Evolutionary conservation across 768 basidiomycete genomes (phyloP).

Genomic region (Tubosaeta brunneosetosa): DNA sequence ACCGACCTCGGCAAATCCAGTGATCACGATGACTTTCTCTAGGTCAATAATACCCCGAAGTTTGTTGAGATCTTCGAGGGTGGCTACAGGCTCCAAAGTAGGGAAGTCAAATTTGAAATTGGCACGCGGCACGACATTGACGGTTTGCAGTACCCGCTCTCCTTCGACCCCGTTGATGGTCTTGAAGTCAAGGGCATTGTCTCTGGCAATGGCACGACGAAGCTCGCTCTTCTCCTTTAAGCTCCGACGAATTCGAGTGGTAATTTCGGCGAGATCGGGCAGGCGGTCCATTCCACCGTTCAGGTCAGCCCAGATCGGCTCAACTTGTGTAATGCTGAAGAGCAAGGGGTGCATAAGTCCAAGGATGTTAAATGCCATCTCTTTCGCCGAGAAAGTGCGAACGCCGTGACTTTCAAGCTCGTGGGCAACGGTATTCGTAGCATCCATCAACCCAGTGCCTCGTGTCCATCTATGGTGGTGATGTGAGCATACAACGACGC

Average conservation of each 20-base stretch:
- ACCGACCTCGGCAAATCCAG: conserved; percentile 95
- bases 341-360: conserved; percentile 98
- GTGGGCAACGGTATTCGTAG: conserved; percentile 91
- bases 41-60: conserved; percentile 89
- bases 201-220: conserved; percentile 87
- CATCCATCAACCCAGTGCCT: conserved; percentile 94
- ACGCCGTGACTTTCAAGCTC: conserved; percentile 91
- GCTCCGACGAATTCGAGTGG: conserved; percentile 74
- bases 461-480: conserved; percentile 76
- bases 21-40: conserved; percentile 93
- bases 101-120: conserved; percentile 99
- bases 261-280: conserved; percentile 90
- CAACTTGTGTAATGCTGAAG: conserved; percentile 98
- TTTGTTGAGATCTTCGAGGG: conserved; percentile 67
- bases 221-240: conserved; percentile 87
- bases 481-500: conserved; percentile 8
- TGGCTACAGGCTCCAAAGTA: conserved; percentile 63
- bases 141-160: conserved; percentile 87
- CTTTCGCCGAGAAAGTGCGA: conserved; percentile 97
- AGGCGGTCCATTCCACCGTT: conserved; percentile 98
- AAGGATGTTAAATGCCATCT: conserved; percentile 99
- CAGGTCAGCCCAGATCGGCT: conserved; percentile 98
- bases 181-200: conserved; percentile 96
- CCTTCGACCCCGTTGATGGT: conserved; percentile 84
- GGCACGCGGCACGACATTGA: conserved; percentile 91